Conservation (phyloP, 805 yeast species). For the Saccharomycopsis olivae region DNA sequence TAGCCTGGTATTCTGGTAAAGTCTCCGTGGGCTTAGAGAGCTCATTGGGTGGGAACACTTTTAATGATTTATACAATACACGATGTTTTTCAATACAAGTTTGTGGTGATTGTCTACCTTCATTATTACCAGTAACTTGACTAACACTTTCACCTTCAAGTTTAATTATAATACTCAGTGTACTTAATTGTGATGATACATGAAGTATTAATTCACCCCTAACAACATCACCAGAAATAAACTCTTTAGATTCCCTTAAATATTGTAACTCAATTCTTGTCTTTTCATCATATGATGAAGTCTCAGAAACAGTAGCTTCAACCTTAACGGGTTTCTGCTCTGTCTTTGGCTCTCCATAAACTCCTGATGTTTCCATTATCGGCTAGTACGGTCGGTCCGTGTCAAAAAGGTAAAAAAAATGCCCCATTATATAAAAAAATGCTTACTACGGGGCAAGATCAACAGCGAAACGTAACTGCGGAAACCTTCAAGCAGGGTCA, state of each 20-base stretch:
- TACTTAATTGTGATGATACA: conserved; percentile 7
- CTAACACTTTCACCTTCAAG: conserved; percentile 13
- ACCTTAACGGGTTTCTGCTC: too few species aligned
- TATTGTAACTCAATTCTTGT: not conserved
- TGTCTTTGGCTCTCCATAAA: too few species aligned
- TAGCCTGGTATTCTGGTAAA: not conserved
- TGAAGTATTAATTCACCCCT: conserved; percentile 4
- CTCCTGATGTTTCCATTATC: too few species aligned
- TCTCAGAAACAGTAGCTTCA: too few species aligned
- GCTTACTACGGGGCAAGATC: too few species aligned
- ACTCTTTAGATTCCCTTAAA: not conserved
- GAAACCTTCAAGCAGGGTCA: too few species aligned
- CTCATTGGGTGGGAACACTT: conserved; percentile 13
- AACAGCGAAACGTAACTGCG: too few species aligned
- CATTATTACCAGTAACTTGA: not conserved
- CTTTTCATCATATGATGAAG: too few species aligned
- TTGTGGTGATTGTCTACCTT: not conserved
- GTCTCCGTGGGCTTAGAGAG: not conserved
- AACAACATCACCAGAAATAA: conserved; percentile 13
- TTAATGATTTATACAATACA: conserved; percentile 1
- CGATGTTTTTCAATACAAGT: conserved; percentile 6
- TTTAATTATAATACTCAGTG: conserved; percentile 3
- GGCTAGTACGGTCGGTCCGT: too few species aligned
- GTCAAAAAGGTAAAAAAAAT: too few species aligned
- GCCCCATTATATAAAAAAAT: too few species aligned